Conservation (phyloP, 1,284 basidiomycete species). For the Apiotrichum akiyoshidainum region DNA sequence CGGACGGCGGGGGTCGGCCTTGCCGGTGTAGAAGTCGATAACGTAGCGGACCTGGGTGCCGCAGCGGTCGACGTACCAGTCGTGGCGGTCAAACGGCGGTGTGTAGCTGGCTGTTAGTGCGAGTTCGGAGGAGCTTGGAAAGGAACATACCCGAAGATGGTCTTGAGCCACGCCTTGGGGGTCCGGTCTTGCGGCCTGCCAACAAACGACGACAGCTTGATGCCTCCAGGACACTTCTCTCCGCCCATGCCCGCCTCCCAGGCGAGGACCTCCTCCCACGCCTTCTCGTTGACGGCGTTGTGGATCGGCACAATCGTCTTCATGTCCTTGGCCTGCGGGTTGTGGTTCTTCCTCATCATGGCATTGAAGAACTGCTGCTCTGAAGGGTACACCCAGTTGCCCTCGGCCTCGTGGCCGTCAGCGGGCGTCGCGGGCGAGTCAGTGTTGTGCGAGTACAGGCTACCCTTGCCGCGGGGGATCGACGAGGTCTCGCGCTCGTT, state of each 20-base stretch:
- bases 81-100: conserved; percentile 92
- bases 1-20: conserved; percentile 47
- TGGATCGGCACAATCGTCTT: conserved; percentile 95
- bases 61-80: conserved; percentile 93
- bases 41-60: conserved; percentile 86
- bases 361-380: conserved; percentile 95
- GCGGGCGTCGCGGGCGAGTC: conserved; percentile 29
- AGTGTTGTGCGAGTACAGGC: conserved; percentile 20
- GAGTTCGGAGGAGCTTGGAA: not conserved
- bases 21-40: conserved; percentile 98
- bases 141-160: conserved; percentile 77
- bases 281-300: conserved; percentile 97
- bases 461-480: conserved; percentile 63
- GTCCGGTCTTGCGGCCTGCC: conserved; percentile 57
- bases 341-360: conserved; percentile 89
- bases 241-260: conserved; percentile 84
- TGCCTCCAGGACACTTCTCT: conserved; percentile 70
- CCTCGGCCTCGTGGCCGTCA: conserved; percentile 50
- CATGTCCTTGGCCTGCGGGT: conserved; percentile 76
- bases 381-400: conserved; percentile 97
- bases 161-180: conserved; percentile 77
- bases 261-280: conserved; percentile 82
- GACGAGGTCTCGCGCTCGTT: conserved; percentile 76
- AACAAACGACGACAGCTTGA: conserved; percentile 50
- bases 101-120: conserved; percentile 63